phyloP scores from a whole-genome alignment of 768 basidiomycete species.

The Phlebiopsis flavidoalba region DNA sequence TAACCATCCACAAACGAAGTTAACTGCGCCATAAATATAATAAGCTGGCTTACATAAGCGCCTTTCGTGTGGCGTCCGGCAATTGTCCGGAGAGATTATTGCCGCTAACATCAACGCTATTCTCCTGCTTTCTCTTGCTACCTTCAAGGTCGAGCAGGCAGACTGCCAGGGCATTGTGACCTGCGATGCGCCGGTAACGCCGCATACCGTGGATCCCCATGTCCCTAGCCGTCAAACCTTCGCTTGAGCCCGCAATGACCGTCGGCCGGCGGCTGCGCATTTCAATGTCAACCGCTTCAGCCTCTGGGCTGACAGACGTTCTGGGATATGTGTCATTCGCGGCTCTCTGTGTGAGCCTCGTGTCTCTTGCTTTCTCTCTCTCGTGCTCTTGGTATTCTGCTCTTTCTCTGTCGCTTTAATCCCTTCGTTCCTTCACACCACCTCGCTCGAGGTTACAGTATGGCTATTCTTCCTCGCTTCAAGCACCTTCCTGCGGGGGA shows the following conservation, averaged over 20 bases:
- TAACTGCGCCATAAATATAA: not conserved
- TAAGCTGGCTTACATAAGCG: not conserved
- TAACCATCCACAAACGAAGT: not conserved
- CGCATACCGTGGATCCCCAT: too few relatives aligned
- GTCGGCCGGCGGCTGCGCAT: not conserved
- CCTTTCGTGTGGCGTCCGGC: not conserved
- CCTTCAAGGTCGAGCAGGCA: not conserved
- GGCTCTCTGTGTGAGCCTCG: not conserved
- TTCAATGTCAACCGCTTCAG: not conserved
- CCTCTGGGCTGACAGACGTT: not conserved
- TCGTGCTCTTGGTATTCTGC: not conserved
- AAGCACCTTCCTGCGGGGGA: not conserved
- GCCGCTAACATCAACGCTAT: not conserved
- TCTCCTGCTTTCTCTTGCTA: not conserved
- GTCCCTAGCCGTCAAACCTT: not conserved
- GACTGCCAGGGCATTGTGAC: not conserved
- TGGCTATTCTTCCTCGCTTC: not conserved
- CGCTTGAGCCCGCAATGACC: not conserved
- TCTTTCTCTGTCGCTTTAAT: not conserved
- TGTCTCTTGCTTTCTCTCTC: not conserved
- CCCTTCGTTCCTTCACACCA: not conserved
- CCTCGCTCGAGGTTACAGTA: not conserved
- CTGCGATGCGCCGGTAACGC: too few relatives aligned
- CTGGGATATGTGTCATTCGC: not conserved
- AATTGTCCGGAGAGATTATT: not conserved